These are phyloP conservation scores for Amphibolis antarctica DNA, from an alignment of 106 monocot species.

Conservation along the genomic window DNA sequence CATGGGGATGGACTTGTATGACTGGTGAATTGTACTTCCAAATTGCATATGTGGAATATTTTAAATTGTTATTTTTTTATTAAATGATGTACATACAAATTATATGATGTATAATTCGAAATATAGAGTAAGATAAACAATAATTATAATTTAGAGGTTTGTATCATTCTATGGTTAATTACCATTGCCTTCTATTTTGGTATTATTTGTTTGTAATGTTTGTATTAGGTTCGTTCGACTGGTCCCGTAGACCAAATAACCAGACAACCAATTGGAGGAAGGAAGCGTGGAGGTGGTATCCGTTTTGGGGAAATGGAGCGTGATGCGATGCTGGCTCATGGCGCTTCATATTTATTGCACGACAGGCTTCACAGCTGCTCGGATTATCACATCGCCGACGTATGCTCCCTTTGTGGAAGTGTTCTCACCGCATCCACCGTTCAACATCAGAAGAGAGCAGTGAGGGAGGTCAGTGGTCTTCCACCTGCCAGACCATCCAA, in stretches of 20 bases:
- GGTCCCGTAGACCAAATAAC: constrained; percentile 74
- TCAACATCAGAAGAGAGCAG: constrained; percentile 36
- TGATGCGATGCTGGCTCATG: constrained; percentile 85
- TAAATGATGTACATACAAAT: too few relatives aligned
- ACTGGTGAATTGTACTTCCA: too few relatives aligned
- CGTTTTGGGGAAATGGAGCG: constrained; percentile 99
- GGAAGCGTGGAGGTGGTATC: constrained; percentile 90
- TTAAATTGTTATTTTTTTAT: too few relatives aligned
- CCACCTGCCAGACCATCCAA: constrained; percentile 39
- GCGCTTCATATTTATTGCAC: constrained; percentile 80
- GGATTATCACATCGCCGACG: constrained; percentile 90
- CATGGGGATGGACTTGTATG: too few relatives aligned
- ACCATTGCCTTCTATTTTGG: too few relatives aligned
- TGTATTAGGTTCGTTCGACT: constrained; percentile 69
- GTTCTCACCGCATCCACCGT: constrained; percentile 53
- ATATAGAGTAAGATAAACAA: too few relatives aligned
- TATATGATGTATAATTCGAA: too few relatives aligned
- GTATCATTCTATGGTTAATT: too few relatives aligned
- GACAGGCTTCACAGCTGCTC: constrained; percentile 90
- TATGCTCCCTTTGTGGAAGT: constrained; percentile 79
- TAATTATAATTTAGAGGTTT: too few relatives aligned
- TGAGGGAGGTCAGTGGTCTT: constrained; percentile 42
- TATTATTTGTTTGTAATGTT: too few relatives aligned
- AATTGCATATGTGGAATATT: too few relatives aligned
- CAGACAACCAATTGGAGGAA: constrained; percentile 76